Conservation (phyloP, 768 basidiomycete species). For the Boletus insuetus region DNA sequence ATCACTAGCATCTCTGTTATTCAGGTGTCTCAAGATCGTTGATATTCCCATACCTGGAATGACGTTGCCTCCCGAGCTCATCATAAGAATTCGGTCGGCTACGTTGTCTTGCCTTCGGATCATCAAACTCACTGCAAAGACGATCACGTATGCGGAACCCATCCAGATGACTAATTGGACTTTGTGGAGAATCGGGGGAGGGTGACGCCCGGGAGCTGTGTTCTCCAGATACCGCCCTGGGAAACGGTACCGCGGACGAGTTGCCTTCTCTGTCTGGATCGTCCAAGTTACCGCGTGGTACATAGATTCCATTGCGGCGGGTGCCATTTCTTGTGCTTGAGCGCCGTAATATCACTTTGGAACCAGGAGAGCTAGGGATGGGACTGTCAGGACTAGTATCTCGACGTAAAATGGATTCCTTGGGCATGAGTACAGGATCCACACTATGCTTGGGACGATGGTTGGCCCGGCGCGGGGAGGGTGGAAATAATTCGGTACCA, state of each 20-base stretch:
- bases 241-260: slow-evolving; percentile 60
- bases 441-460: slow-evolving; percentile 66
- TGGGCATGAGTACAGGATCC: slow-evolving; percentile 51
- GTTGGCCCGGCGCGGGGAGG: slow-evolving; percentile 48
- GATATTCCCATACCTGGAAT: slow-evolving; percentile 73
- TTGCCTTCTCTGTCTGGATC: slow-evolving; percentile 33
- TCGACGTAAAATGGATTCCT: slow-evolving; percentile 44
- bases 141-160: slow-evolving; percentile 51
- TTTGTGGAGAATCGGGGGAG: slow-evolving; percentile 36
- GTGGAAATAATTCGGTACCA: slow-evolving; percentile 40
- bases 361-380: slow-evolving; percentile 30
- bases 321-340: slow-evolving; percentile 52
- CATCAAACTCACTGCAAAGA: slow-evolving; percentile 74
- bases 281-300: slow-evolving; percentile 39
- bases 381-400: slow-evolving; percentile 61
- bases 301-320: slow-evolving; percentile 46
- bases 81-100: slow-evolving; percentile 67
- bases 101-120: slow-evolving; percentile 47
- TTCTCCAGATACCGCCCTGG: slow-evolving; percentile 56
- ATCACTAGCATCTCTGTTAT: slow-evolving; percentile 63
- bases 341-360: slow-evolving; percentile 53
- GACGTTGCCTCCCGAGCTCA: slow-evolving; percentile 54
- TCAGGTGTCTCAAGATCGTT: slow-evolving; percentile 54
- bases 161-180: slow-evolving; percentile 27
- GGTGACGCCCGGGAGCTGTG: slow-evolving; percentile 34